phyloP scores from a whole-genome alignment of 2,329 filamentous ascomycete genomes.

The Trematosphaeria pertusa region DNA sequence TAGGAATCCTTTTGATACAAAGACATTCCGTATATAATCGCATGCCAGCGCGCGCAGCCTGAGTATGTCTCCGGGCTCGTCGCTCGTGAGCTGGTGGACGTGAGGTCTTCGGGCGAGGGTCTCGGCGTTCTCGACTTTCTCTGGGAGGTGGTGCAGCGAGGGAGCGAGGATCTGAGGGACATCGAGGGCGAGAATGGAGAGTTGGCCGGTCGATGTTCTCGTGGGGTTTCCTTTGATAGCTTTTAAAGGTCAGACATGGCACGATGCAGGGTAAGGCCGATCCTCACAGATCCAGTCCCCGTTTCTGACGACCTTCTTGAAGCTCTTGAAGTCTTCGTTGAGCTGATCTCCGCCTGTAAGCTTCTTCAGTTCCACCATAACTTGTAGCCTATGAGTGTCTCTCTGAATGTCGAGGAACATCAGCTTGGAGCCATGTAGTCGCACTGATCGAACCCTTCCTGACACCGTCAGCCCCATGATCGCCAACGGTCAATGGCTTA shows the following conservation, averaged over 20 bases:
- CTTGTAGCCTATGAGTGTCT: slow-evolving; percentile 75
- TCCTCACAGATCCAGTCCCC: slow-evolving; percentile 84
- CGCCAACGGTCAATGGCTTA: neutral
- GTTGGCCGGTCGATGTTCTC: slow-evolving; percentile 74
- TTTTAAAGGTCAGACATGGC: slow-evolving; percentile 24
- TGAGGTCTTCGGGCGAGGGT: slow-evolving; percentile 79
- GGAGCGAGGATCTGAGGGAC: slow-evolving; percentile 78
- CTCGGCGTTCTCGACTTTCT: slow-evolving; percentile 72
- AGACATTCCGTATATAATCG: slow-evolving; percentile 74
- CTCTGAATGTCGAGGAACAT: slow-evolving; percentile 83
- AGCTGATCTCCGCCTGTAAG: slow-evolving; percentile 47
- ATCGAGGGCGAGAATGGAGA: slow-evolving; percentile 72
- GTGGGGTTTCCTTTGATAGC: slow-evolving; percentile 75
- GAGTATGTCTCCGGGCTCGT: slow-evolving; percentile 70
- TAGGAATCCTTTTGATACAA: slow-evolving; percentile 75
- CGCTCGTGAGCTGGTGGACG: slow-evolving; percentile 83
- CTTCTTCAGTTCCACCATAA: slow-evolving; percentile 72
- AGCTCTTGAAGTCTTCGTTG: slow-evolving; percentile 61
- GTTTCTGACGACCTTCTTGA: slow-evolving; percentile 72
- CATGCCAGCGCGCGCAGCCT: slow-evolving; percentile 77
- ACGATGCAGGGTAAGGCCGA: slow-evolving; percentile 1
- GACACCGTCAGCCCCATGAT: slow-evolving; percentile 40
- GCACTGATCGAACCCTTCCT: slow-evolving; percentile 78
- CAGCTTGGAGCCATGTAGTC: slow-evolving; percentile 76
- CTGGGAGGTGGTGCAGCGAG: slow-evolving; percentile 79